These are phyloP conservation scores for Septoria linicola DNA, from an alignment of 2,329 filamentous ascomycete genomes.

Conservation along the genomic window DNA sequence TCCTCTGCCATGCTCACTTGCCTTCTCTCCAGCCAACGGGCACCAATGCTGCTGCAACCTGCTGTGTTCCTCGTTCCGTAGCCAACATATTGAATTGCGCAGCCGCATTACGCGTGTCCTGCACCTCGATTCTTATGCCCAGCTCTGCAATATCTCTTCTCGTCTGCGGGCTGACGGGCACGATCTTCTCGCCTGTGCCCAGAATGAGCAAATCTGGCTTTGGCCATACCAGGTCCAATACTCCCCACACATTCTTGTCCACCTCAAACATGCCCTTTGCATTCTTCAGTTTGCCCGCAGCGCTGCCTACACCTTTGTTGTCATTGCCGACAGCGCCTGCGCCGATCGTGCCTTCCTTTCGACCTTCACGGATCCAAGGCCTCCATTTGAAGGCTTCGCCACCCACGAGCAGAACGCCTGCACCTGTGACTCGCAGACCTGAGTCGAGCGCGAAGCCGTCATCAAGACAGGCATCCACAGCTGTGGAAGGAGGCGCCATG, in stretches of 20 bases:
- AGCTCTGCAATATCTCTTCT: conserved; percentile 70
- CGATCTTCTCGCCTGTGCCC: conserved; percentile 75
- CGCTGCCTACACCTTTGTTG: conserved; percentile 34
- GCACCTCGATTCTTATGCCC: conserved; percentile 81
- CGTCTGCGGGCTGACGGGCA: conserved; percentile 73
- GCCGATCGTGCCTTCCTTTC: conserved; percentile 39
- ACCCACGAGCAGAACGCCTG: conserved; percentile 74
- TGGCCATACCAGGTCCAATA: conserved; percentile 79
- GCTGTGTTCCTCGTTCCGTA: conserved; percentile 83
- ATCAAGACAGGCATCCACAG: conserved; percentile 75
- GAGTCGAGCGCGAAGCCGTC: conserved; percentile 87
- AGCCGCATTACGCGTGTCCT: conserved; percentile 90
- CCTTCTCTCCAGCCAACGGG: conserved; percentile 77
- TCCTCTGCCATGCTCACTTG: no score
- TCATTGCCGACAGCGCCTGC: conserved; percentile 41
- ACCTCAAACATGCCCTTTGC: conserved; percentile 79
- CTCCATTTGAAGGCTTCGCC: conserved; percentile 88
- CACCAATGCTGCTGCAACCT: conserved; percentile 84
- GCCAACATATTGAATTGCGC: conserved; percentile 92
- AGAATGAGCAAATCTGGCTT: conserved; percentile 91
- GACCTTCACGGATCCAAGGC: conserved; percentile 64
- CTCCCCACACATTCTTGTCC: conserved; percentile 65
- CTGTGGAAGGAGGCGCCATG: conserved; percentile 73
- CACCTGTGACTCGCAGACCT: conserved; percentile 66
- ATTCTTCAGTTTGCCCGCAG: conserved; percentile 61